Conservation (phyloP, 1,139 yeast species). For the Yamadazyma pseudoaaseri region DNA sequence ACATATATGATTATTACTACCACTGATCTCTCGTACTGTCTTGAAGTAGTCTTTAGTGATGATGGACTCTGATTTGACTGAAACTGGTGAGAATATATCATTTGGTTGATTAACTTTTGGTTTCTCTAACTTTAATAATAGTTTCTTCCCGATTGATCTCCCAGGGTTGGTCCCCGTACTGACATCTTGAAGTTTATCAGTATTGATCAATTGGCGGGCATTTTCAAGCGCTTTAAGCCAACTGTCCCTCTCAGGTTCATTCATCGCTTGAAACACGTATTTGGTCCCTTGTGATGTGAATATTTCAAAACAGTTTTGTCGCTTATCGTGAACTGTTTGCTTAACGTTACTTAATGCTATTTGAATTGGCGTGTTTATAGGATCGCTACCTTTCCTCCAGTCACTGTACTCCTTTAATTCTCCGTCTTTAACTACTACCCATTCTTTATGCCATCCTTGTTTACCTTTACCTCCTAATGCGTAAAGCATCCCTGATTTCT, state of each 20-base stretch:
- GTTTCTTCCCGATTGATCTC: slow-evolving; percentile 6
- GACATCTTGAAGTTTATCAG: slow-evolving; percentile 20
- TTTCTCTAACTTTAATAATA: slow-evolving; percentile 11
- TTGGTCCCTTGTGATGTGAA: slow-evolving; percentile 68
- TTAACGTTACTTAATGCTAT: slow-evolving; percentile 70
- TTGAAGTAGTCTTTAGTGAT: slow-evolving; percentile 31
- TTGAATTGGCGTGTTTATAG: slow-evolving; percentile 70
- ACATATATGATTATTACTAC: slow-evolving; percentile 63
- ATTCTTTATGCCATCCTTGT: slow-evolving; percentile 87
- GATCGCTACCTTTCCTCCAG: slow-evolving; percentile 72
- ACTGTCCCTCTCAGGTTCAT: slow-evolving; percentile 61
- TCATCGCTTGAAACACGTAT: slow-evolving; percentile 75
- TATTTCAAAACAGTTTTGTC: slow-evolving; percentile 70
- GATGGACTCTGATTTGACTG: slow-evolving; percentile 26
- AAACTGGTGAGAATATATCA: slow-evolving; percentile 29
- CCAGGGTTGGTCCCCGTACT: background rate
- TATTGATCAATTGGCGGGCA: slow-evolving; percentile 45
- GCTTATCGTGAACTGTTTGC: slow-evolving; percentile 45
- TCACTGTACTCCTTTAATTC: slow-evolving; percentile 70
- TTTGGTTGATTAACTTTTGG: slow-evolving; percentile 4
- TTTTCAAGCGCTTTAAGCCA: slow-evolving; percentile 66
- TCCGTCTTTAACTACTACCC: slow-evolving; percentile 76
- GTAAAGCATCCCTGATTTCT: slow-evolving; percentile 58
- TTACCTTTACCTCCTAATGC: slow-evolving; percentile 73
- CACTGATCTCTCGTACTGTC: slow-evolving; percentile 44